phyloP scores from a whole-genome alignment of 1,284 basidiomycete species.

The Apiotrichum siamense region DNA sequence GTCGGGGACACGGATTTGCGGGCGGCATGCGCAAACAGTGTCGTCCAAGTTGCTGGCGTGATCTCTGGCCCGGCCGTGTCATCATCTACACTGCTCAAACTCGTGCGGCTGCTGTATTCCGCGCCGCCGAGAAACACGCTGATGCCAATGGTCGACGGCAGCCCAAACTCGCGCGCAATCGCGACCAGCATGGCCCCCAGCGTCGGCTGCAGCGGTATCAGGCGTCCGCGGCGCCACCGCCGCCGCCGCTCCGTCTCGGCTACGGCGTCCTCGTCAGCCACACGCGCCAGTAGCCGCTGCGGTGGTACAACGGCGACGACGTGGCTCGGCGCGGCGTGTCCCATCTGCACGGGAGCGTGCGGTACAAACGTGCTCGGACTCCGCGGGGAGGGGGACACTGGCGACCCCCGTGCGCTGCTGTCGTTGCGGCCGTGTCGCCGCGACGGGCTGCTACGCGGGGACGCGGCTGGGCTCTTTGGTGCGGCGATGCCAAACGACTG shows the following conservation, averaged over 20 bases:
- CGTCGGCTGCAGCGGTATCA: conserved; percentile 41
- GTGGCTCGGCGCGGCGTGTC: conserved; percentile 12
- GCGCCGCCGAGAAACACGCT: conserved; percentile 32
- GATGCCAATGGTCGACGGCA: conserved; percentile 41
- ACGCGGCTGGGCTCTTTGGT: conserved; percentile 8
- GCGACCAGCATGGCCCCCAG: conserved; percentile 40
- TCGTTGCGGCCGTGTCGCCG: too few relatives aligned
- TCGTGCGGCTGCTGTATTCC: background rate
- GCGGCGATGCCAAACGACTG: conserved; percentile 43
- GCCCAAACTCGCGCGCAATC: conserved; percentile 43
- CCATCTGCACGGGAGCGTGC: background rate
- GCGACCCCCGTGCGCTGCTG: background rate
- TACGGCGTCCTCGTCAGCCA: background rate
- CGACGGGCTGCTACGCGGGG: conserved; percentile 10
- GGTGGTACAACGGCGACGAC: conserved; percentile 43
- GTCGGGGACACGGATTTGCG: background rate
- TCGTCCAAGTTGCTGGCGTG: conserved; percentile 33
- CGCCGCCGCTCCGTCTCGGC: conserved; percentile 18
- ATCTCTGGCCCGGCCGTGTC: conserved; percentile 34
- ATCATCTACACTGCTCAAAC: conserved; percentile 6
- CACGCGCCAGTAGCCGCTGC: conserved; percentile 20
- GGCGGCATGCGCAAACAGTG: conserved; percentile 24
- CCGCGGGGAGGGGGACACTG: too few relatives aligned
- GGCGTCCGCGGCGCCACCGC: conserved; percentile 37
- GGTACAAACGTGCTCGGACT: too few relatives aligned